phyloP scores from a whole-genome alignment of 257 asterid genomes.

The Capsicum chinense region DNA sequence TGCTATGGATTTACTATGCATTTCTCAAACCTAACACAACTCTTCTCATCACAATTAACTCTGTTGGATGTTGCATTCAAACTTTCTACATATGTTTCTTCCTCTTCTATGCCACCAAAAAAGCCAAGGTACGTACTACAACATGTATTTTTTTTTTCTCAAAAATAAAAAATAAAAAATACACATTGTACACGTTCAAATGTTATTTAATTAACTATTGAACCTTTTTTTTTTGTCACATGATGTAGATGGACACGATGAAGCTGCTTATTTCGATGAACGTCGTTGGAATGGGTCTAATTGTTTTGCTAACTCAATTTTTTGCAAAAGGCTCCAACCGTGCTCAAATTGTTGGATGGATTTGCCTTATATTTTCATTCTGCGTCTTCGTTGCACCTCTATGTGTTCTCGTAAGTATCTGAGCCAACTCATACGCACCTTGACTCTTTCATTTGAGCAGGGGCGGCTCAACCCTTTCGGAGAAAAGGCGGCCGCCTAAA shows the following conservation, averaged over 20 bases:
- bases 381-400: constrained; percentile 77
- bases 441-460: background rate
- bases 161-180: background rate
- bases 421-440: background rate
- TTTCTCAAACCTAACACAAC: constrained; percentile 63
- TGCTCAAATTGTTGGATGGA: constrained; percentile 66
- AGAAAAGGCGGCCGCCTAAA: too few species aligned
- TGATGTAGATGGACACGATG: constrained; percentile 51
- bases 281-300: constrained; percentile 53
- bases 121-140: constrained; percentile 45
- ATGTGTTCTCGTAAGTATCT: constrained; percentile 45
- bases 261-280: constrained; percentile 48
- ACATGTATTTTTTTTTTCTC: background rate
- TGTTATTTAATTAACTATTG: background rate
- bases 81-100: constrained; percentile 56
- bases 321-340: constrained; percentile 45
- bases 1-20: constrained; percentile 80
- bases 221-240: background rate
- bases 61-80: constrained; percentile 63
- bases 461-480: too few species aligned
- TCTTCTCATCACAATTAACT: constrained; percentile 70
- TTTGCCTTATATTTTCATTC: constrained; percentile 62
- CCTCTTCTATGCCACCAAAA: constrained; percentile 54
- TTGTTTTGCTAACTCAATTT: constrained; percentile 49
- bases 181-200: background rate